These are phyloP conservation scores for Penicillium sp. DNA, from an alignment of 2,329 filamentous ascomycete species.

Conservation along the genomic window DNA sequence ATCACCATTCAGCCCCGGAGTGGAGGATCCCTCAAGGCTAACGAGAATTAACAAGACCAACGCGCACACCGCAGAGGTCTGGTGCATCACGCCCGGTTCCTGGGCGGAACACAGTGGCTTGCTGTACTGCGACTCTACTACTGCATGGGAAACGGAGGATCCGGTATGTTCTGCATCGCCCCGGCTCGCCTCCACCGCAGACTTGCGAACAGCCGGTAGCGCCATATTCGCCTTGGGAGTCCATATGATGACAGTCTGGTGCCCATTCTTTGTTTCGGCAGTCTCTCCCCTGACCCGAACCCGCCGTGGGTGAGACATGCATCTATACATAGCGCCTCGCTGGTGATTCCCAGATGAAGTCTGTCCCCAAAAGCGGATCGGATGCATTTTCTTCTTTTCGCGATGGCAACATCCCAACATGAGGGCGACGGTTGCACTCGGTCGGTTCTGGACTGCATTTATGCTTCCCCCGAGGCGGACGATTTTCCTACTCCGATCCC, in stretches of 20 bases:
- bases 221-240: too few species aligned
- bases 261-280: too few species aligned
- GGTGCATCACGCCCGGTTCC: slow-evolving; percentile 11
- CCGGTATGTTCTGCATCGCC: slow-evolving; percentile 20
- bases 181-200: slow-evolving; percentile 2
- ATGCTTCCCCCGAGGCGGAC: slow-evolving; percentile 11
- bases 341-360: slow-evolving; percentile 20
- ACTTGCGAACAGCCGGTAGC: too few species aligned
- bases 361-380: slow-evolving; percentile 5
- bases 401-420: too few species aligned
- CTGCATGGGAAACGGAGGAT: slow-evolving; percentile 9
- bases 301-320: slow-evolving; percentile 23
- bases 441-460: slow-evolving; percentile 10
- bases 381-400: slow-evolving; percentile 1
- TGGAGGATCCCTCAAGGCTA: too few species aligned
- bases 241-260: too few species aligned
- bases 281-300: too few species aligned
- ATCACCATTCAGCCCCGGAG: too few species aligned
- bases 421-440: too few species aligned
- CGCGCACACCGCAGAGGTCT: neutral
- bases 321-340: slow-evolving; percentile 15
- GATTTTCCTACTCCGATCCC: slow-evolving; percentile 15
- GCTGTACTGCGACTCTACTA: slow-evolving; percentile 21
- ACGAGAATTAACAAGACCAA: neutral
- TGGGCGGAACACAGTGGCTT: slow-evolving; percentile 8